Evolutionary conservation across 371 early-diverging fungal genomes (phyloP), one percentile per base, ranked within the genome.

Genomic region (Smittium mucronatum): DNA sequence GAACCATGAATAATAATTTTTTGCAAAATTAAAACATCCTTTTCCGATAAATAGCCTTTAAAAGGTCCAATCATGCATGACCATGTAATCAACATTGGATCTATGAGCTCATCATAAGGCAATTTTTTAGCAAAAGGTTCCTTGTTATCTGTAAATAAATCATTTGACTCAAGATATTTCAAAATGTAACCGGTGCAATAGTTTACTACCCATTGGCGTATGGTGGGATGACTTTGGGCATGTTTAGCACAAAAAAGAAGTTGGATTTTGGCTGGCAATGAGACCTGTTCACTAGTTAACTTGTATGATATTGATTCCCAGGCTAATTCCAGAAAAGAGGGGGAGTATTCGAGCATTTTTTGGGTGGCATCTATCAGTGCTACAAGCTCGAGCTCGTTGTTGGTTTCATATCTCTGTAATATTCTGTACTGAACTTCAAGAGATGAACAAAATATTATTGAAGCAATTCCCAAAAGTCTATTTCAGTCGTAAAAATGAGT

Each of bases 351-450:
- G 25, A 77, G 71, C 63, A 79, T 47, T 0, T 69, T 31, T 64
- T 79, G 74, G 2, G 80, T 78, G 25, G 77, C 65, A 35, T 77
- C 74, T 30, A 78, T 76, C 0, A 74, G 74, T 15, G 80, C 75
- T 0, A 70, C 74, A 47, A 78, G 71, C 66, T 79, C 80, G 28
- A 79, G 69, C 28, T 77, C 74, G 34, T 77, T 75, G 0, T 72
- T 63, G 26, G 80, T 77, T 36, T 74, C 72, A 68, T 73, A 75
- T 16, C 74, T 73, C 34, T 75, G 70, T 21, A 79, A 69, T 30
- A 77, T 71, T 59, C 76, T 74, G 70, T 79, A 78, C 70, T 77
- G 80, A 0, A 77, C 78, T 63, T 77, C 78, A 2, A 72, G 70
- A 26, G 68, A 75, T 60, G 69, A 67, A 28, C 75, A 72, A 70